Evolutionary conservation across 305 asterid genomes (phyloP), one percentile per base, ranked within the genome.

Genomic region (Withania somnifera): DNA sequence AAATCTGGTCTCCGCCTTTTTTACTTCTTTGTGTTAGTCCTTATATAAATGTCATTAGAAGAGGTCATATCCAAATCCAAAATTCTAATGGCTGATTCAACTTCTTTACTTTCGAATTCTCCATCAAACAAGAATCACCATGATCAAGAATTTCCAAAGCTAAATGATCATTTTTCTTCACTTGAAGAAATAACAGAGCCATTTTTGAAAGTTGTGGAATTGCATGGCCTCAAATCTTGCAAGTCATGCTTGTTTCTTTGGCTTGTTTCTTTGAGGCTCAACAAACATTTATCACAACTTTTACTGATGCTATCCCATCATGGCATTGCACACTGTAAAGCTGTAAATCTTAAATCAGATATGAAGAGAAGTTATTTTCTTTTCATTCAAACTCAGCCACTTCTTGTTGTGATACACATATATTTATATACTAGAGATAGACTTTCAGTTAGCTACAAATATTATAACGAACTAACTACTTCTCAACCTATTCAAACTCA

Each of bases 231-330:
- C 88, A 85, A 69, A 17, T 85, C n/a, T 47, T 85, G 34, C 86
- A 82, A 73, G 81, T 84, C 79, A 79, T 81, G 10, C 86, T 85
- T 22, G 84, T 83, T 52, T 82, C 85, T 38, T 4, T 85, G 7
- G 86, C 88, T 64, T 83, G 63, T 40, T 78, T 85, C 63, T 82
- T 82, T 67, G 87, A 78, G 24, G 87, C 85, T 36, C 87, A 85
- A 57, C 85, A 80, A 40, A 83, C 84, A 14, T 85, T 85, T 10
- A 80, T 82, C 58, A 82, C 83, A 19, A 81, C 82, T 4, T 85
- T 82, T 36, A 73, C 88, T 38, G 88, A 85, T 24, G 75, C 79
- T 2, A 79, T 71, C 30, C 88, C 86, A 0, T 47, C 83, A 68
- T 85, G 86, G 86, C 85, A 83, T 71, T 85, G 84, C 61, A 81